Evolutionary conservation across 257 asterid species (phyloP), one percentile per base, ranked within the genome.

Genomic region (Avicennia marina): DNA sequence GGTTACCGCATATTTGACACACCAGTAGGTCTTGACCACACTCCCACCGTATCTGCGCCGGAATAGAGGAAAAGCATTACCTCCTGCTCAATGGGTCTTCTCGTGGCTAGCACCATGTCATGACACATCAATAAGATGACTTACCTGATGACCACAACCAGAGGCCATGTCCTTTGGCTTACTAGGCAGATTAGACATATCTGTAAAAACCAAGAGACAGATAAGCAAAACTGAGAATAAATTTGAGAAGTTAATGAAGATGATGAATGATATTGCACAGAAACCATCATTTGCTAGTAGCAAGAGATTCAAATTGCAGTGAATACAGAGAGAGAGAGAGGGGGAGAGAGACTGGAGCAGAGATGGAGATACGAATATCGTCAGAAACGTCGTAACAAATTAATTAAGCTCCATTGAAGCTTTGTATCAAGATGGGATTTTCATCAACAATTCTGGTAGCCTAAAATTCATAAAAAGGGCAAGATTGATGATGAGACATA

Each of bases 61-160:
- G 11, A 26, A 39, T 53, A 4, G 31, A 26, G 10, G 10, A 15
- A n/a, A 38, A 45, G 15, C 11, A 15, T 50, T 17, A 19, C 13
- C 20, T 19, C 64, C 11, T 6, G 12, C 18, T 27, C 16, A 11
- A 61, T 16, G 10, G 29, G 15, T 59, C 2, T 34, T 26, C 21
- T 11, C n/a, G 33, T 9, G n/a, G n/a, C n/a, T n/a, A 12, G 48
- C 24, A 51, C 33, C 24, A 36, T 25, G 25, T 20, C 10, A 19
- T 24, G 56, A 11, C 11, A 44, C 10, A 40, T 36, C n/a, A 46
- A 16, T 33, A 4, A 31, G n/a, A 9, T 27, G 4, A 66, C 24
- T 69, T 76, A 87, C 98, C 96, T 85, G 98, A 71, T 91, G 98
- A 52, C 98, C 98, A 56, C 98, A 91, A 22, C 95, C 98, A 56